A percentile compares a stretch with the other conserved stretches of the same genome.
phyloP scores from a whole-genome alignment of 2,329 filamentous ascomycete genomes.

The Cordyceps javanica region DNA sequence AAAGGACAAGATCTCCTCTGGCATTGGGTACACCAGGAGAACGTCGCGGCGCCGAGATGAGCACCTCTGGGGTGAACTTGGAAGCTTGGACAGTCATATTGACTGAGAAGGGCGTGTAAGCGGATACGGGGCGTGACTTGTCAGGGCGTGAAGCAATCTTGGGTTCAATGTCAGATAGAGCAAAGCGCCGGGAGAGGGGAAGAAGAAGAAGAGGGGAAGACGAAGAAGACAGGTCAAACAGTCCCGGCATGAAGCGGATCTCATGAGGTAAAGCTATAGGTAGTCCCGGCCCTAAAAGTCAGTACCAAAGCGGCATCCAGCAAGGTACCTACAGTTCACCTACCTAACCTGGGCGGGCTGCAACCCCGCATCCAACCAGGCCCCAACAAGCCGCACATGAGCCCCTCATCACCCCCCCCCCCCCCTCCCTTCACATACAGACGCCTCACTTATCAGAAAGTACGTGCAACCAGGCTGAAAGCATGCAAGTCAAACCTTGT shows the following conservation, averaged over 20 bases:
- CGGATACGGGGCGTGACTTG: not conserved
- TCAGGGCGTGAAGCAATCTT: not conserved
- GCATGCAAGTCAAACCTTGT: not conserved
- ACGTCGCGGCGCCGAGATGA: conserved; percentile 69
- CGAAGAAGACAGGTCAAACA: not conserved
- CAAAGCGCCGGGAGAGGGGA: not conserved
- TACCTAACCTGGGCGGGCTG: not conserved
- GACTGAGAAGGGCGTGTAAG: conserved; percentile 18
- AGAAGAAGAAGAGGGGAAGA: not conserved
- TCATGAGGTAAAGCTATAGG: conserved; percentile 6
- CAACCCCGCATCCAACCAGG: conserved; percentile 1
- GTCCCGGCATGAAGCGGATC: not conserved
- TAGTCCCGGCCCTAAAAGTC: not conserved
- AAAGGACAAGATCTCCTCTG: conserved; percentile 58
- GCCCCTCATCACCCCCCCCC: not conserved
- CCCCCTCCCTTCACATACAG: not conserved
- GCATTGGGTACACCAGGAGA: conserved; percentile 65
- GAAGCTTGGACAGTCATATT: conserved; percentile 63
- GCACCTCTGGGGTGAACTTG: conserved; percentile 70
- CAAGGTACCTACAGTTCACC: not conserved
- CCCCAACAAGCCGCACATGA: not conserved
- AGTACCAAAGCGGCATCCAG: conserved; percentile 1
- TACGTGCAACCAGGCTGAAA: not conserved
- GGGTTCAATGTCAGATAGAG: not conserved
- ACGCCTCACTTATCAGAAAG: not conserved